A percentile compares a stretch with the other conserved stretches of the same genome.
Evolutionary conservation across 495 filamentous ascomycete species (phyloP).

Genomic region (Aspergillus cavernicola): DNA sequence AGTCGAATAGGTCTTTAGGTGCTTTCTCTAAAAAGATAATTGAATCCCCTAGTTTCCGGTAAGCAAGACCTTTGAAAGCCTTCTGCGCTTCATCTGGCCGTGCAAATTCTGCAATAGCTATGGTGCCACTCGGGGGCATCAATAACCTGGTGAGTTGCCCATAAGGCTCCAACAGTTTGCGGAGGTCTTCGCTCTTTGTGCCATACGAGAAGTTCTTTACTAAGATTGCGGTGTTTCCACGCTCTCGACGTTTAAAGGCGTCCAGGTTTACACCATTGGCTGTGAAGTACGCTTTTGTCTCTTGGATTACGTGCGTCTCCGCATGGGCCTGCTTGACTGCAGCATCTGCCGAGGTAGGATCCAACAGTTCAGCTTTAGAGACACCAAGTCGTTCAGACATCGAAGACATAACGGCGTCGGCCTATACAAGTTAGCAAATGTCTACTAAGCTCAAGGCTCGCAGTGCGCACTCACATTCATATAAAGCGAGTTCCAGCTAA

Average conservation of each 20-base stretch:
- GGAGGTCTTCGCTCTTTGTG: slow-evolving; percentile 56
- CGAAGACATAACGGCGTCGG: slow-evolving; percentile 89
- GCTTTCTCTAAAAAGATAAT: slow-evolving; percentile 93
- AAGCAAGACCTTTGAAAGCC: slow-evolving; percentile 79
- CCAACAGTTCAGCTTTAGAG: slow-evolving; percentile 82
- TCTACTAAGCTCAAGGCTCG: neutral
- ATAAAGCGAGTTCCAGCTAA: slow-evolving; percentile 97
- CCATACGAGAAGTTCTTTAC: slow-evolving; percentile 93
- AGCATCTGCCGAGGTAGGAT: slow-evolving; percentile 89
- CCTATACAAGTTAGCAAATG: slow-evolving; percentile 37
- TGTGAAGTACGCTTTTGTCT: slow-evolving; percentile 87
- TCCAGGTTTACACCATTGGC: slow-evolving; percentile 85
- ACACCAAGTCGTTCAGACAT: slow-evolving; percentile 82
- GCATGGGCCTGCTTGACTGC: slow-evolving; percentile 95
- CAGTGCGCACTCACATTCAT: slow-evolving; percentile 68
- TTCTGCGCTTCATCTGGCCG: slow-evolving; percentile 71
- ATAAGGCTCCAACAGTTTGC: slow-evolving; percentile 46
- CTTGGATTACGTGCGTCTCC: slow-evolving; percentile 93
- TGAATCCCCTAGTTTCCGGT: slow-evolving; percentile 84
- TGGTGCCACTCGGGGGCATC: slow-evolving; percentile 88
- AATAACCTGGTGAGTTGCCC: slow-evolving; percentile 73
- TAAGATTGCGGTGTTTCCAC: slow-evolving; percentile 83
- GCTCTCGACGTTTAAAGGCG: slow-evolving; percentile 76
- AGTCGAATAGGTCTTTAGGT: slow-evolving; percentile 73
- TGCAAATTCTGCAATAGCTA: slow-evolving; percentile 86